Percentiles rank a stretch among this genome's conserved stretches.
Evolutionary conservation across 768 basidiomycete species (phyloP).

Genomic region (Mrakia gelida): DNA sequence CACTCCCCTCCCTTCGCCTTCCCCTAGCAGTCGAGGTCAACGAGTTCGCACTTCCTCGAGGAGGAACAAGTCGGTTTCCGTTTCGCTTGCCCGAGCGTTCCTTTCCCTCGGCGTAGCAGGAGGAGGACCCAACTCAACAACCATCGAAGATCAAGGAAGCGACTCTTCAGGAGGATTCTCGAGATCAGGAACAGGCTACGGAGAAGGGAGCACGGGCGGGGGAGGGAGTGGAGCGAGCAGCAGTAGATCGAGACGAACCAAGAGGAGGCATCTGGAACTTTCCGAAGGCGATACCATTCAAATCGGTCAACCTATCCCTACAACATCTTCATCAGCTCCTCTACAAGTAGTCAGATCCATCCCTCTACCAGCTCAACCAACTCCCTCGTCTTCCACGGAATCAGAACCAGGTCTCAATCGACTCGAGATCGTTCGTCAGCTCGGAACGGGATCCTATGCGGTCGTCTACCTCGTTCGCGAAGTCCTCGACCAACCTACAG

Average conservation of each 20-base stretch:
- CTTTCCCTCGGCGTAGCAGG: neutral
- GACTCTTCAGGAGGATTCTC: conserved; percentile 13
- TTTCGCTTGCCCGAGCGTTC: conserved; percentile 20
- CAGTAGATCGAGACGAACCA: conserved; percentile 8
- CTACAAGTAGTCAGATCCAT: neutral
- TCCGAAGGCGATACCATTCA: conserved; percentile 20
- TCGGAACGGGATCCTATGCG: conserved; percentile 87
- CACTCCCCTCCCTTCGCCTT: neutral
- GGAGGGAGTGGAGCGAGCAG: neutral
- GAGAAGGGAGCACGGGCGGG: neutral
- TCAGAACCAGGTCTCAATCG: conserved; percentile 53
- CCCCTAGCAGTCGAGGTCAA: neutral
- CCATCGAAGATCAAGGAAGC: neutral
- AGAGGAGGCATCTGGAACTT: conserved; percentile 14
- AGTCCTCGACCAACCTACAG: conserved; percentile 36
- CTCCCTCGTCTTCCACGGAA: neutral
- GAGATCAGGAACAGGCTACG: conserved; percentile 1
- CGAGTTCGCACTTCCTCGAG: conserved; percentile 16
- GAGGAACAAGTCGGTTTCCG: conserved; percentile 6
- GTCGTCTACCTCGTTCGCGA: conserved; percentile 78
- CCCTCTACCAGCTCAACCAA: neutral
- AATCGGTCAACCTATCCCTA: conserved; percentile 14
- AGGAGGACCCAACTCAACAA: neutral
- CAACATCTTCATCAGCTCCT: conserved; percentile 2
- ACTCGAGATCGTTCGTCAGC: conserved; percentile 77